phyloP scores from a whole-genome alignment of 108 stramenopile species.

The Nitzschia putrida region DNA sequence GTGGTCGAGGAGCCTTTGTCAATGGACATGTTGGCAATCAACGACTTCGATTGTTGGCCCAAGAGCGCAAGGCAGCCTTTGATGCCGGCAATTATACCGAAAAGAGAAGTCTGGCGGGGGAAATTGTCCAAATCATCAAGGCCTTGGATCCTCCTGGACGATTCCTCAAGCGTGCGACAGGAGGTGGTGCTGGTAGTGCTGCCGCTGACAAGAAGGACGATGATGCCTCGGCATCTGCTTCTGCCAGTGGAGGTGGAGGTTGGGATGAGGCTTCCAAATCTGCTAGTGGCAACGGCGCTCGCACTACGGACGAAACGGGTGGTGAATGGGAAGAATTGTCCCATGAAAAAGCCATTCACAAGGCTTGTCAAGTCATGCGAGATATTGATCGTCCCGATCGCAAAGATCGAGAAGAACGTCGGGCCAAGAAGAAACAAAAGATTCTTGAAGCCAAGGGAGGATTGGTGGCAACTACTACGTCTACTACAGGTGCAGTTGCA shows the following conservation, averaged over 20 bases:
- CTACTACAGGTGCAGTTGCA: not conserved
- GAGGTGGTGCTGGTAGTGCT: constrained; percentile 10
- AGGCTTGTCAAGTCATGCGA: constrained; percentile 78
- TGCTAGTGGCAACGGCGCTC: too few relatives aligned
- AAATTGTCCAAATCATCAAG: constrained; percentile 68
- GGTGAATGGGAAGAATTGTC: constrained; percentile 68
- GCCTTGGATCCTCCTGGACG: constrained; percentile 80
- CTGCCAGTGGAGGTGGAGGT: not conserved
- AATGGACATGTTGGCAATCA: constrained; percentile 48
- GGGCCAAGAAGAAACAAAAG: constrained; percentile 31
- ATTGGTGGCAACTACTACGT: too few relatives aligned
- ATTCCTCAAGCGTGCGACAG: constrained; percentile 56
- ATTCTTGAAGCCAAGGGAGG: not conserved
- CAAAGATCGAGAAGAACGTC: constrained; percentile 39
- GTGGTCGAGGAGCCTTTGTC: constrained; percentile 68
- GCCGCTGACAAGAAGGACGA: not conserved
- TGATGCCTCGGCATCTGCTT: constrained; percentile 1
- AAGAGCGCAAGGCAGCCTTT: constrained; percentile 59
- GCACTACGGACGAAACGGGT: constrained; percentile 5
- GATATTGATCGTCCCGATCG: constrained; percentile 66
- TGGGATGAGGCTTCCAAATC: too few relatives aligned
- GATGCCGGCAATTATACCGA: constrained; percentile 65
- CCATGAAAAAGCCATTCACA: constrained; percentile 64
- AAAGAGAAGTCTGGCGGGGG: constrained; percentile 64
- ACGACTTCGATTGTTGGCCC: constrained; percentile 51